Conservation (phyloP, 306 rosid genomes). For the Glycine soja region DNA sequence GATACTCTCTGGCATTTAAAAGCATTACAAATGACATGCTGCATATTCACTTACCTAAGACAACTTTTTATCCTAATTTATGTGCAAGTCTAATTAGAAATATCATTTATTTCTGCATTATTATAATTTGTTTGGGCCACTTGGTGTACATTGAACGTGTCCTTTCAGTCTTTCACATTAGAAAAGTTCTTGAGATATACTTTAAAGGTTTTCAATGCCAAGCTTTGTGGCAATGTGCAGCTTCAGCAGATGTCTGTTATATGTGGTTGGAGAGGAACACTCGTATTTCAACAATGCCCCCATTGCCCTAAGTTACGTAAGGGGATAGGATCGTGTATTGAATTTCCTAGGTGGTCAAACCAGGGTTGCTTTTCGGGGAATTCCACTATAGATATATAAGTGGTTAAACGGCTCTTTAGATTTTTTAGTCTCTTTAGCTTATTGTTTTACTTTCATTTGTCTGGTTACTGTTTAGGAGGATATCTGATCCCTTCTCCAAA, state of each 20-base stretch:
- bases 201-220: slow-evolving; percentile 5
- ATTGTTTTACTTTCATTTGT: neutral
- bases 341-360: neutral
- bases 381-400: neutral
- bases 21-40: slow-evolving; percentile 11
- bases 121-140: slow-evolving; percentile 18
- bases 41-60: neutral
- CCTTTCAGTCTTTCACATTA: neutral
- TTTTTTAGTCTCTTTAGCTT: neutral
- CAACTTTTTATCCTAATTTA: slow-evolving; percentile 13
- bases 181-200: slow-evolving; percentile 11
- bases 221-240: neutral
- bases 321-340: neutral
- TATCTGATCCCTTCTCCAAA: neutral
- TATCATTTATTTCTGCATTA: slow-evolving; percentile 2
- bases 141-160: neutral
- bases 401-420: neutral
- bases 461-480: neutral
- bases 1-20: slow-evolving; percentile 13
- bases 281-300: neutral
- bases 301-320: slow-evolving; percentile 10
- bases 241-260: slow-evolving; percentile 26
- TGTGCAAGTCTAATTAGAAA: slow-evolving; percentile 24
- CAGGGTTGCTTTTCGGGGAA: neutral
- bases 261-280: slow-evolving; percentile 11